Conservation (phyloP, 441 rosid genomes). For the Daphne laureola region DNA sequence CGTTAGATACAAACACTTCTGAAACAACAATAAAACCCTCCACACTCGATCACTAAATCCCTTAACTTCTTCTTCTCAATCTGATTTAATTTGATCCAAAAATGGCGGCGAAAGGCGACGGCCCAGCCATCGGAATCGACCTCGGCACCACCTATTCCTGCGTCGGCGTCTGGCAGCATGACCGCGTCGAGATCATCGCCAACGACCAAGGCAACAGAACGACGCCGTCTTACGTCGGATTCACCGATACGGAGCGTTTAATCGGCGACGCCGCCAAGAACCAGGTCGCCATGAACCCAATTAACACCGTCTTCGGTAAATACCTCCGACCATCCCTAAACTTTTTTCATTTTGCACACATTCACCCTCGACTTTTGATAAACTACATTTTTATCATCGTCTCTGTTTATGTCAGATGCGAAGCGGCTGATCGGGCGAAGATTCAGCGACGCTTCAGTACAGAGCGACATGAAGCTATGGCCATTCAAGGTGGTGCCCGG, state of each 20-base stretch:
- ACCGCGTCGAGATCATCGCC: conserved; percentile 42
- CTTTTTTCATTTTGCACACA: too few relatives aligned
- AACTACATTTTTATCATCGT: too few relatives aligned
- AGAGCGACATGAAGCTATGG: conserved; percentile 23
- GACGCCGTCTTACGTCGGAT: conserved; percentile 41
- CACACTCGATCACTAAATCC: too few relatives aligned
- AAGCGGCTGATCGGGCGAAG: conserved; percentile 24
- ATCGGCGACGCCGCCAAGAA: conserved; percentile 46
- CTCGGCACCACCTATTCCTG: conserved; percentile 12
- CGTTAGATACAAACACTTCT: too few relatives aligned
- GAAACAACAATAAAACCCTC: too few relatives aligned
- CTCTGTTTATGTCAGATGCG: conserved; percentile 9
- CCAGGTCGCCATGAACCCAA: conserved; percentile 47
- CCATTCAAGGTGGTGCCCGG: conserved; percentile 24
- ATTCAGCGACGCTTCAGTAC: conserved; percentile 20
- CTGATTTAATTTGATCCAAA: too few relatives aligned
- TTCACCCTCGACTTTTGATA: too few relatives aligned
- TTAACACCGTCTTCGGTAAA: conserved; percentile 46
- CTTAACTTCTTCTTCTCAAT: too few relatives aligned
- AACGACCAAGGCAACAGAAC: conserved; percentile 44
- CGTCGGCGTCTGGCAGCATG: conserved; percentile 44
- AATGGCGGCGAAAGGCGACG: too few relatives aligned
- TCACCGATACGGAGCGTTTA: conserved; percentile 44
- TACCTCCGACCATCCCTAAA: too few relatives aligned
- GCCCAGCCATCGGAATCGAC: too few relatives aligned